phyloP scores from a whole-genome alignment of 768 basidiomycete genomes.

The Termitomyces eurrhizus region DNA sequence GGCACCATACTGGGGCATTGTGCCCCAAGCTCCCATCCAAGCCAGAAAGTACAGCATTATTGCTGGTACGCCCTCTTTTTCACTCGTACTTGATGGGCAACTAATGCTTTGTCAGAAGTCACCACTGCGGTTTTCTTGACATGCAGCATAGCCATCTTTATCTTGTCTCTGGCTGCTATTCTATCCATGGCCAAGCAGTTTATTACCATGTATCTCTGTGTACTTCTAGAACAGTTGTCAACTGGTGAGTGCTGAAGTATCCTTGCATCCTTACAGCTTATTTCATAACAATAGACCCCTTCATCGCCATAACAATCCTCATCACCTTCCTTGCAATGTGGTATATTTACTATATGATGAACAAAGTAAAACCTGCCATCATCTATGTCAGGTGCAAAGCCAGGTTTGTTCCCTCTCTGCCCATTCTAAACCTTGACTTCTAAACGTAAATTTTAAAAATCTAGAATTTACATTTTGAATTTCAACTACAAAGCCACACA shows the following conservation, averaged over 20 bases:
- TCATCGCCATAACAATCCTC: conserved; percentile 62
- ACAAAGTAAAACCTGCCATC: conserved; percentile 59
- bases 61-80: too few species aligned
- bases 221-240: conserved; percentile 54
- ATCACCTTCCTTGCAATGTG: conserved; percentile 78
- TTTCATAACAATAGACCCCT: conserved; percentile 58
- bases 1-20: too few species aligned
- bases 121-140: conserved; percentile 87
- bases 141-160: conserved; percentile 80
- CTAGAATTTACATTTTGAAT: background rate
- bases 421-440: background rate
- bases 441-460: too few species aligned
- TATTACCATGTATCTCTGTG: conserved; percentile 87
- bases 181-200: conserved; percentile 90
- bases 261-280: too few species aligned
- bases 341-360: conserved; percentile 77
- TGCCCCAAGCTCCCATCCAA: too few species aligned
- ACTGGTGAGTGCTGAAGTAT: too few species aligned
- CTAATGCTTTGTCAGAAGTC: conserved; percentile 37
- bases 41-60: too few species aligned
- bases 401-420: conserved; percentile 45
- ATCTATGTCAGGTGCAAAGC: conserved; percentile 70
- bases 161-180: conserved; percentile 76
- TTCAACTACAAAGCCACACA: background rate
- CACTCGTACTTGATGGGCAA: background rate